Percentiles rank a stretch among this genome's conserved stretches.
phyloP scores from a whole-genome alignment of 768 basidiomycete species.

The Tylopilus rubrobrunneus region DNA sequence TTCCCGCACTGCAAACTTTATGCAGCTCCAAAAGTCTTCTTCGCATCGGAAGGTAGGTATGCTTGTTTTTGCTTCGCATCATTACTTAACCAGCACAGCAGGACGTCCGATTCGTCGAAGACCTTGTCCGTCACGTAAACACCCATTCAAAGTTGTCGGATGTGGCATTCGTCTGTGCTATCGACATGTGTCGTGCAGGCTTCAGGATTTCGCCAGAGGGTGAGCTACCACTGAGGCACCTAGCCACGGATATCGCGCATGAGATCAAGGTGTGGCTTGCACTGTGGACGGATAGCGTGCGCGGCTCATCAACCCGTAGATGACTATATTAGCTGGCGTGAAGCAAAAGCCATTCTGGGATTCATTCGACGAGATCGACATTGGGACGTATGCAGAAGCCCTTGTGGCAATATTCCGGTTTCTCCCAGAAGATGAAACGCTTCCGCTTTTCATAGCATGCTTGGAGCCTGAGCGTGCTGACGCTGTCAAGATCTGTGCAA shows the following conservation, averaged over 20 bases:
- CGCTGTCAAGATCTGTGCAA: conserved; percentile 72
- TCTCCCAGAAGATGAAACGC: conserved; percentile 56
- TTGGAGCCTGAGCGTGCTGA: conserved; percentile 77
- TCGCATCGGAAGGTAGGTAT: conserved; percentile 29
- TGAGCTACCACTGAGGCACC: conserved; percentile 58
- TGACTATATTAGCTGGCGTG: conserved; percentile 24
- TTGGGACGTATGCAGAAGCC: conserved; percentile 72
- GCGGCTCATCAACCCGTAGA: conserved; percentile 12
- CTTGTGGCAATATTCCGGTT: conserved; percentile 72
- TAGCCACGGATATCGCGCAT: conserved; percentile 71
- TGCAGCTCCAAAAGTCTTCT: conserved; percentile 28
- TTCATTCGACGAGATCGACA: conserved; percentile 62
- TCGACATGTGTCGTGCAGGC: conserved; percentile 71
- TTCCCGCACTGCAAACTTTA: conserved; percentile 29
- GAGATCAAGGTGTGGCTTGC: conserved; percentile 62
- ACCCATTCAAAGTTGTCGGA: conserved; percentile 58
- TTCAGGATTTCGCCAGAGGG: conserved; percentile 53
- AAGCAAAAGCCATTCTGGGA: conserved; percentile 71
- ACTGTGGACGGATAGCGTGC: conserved; percentile 17
- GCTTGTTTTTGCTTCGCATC: background rate
- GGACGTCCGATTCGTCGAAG: conserved; percentile 56
- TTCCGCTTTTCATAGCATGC: conserved; percentile 59
- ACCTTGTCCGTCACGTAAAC: conserved; percentile 55
- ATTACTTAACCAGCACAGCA: conserved; percentile 24
- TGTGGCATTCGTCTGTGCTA: conserved; percentile 63